Evolutionary conservation across 225 moss, liverwort and hornwort genomes (phyloP).

Genomic region (Bryum argenteum): DNA sequence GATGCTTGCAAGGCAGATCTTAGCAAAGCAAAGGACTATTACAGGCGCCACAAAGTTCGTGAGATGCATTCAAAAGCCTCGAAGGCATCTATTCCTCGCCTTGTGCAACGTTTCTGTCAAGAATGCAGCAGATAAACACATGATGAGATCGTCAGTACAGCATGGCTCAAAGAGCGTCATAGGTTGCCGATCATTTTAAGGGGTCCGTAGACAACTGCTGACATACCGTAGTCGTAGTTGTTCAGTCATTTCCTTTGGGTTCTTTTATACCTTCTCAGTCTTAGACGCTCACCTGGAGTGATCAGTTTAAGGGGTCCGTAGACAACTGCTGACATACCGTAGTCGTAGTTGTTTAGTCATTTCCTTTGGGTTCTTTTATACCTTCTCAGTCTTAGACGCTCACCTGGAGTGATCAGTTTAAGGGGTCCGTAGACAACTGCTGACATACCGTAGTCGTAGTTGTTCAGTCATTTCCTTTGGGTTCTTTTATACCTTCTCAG

Average conservation of each 20-base stretch:
- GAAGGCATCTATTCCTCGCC: conserved; percentile 74
- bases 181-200: background rate
- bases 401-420: too few species aligned
- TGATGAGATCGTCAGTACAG: background rate
- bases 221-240: too few species aligned
- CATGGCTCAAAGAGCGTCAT: conserved; percentile 5
- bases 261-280: too few species aligned
- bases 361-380: too few species aligned
- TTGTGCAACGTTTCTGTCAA: conserved; percentile 99
- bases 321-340: too few species aligned
- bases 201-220: too few species aligned
- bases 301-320: too few species aligned
- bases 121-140: conserved; percentile 83
- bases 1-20: conserved; percentile 89
- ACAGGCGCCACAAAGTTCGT: conserved; percentile 97
- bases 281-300: too few species aligned
- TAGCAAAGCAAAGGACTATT: conserved; percentile 83
- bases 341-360: too few species aligned
- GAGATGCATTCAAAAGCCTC: conserved; percentile 87
- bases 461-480: background rate
- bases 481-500: background rate
- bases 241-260: too few species aligned
- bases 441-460: background rate
- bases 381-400: too few species aligned
- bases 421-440: too few species aligned